Base-by-base conservation (phyloP, 2,329 filamentous ascomycete genomes). In the Huntiella abstrusa region DNA sequence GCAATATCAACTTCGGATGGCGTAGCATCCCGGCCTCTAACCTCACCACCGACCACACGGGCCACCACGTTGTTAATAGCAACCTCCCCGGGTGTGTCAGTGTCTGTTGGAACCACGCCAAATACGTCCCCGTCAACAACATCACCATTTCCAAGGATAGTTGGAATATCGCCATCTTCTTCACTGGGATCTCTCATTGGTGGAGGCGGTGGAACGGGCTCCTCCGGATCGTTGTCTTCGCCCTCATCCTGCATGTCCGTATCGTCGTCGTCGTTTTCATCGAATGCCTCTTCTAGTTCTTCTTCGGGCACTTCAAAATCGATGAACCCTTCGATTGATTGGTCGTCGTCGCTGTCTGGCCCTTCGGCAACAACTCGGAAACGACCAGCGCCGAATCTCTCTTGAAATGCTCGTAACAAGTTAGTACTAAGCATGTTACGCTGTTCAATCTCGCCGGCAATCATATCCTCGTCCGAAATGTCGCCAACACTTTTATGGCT, bases 401-500 rank as follows among this genome's bases (percentile, higher is more conserved):
- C 52, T 42, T 54, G 54, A 46, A 55, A 54, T 12, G 62, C 56
- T 19, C 62, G 57, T 35, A 59, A 51, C 4, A 59, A 53, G 10
- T 62, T 57, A 4, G 62, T 57, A 13, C 68, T 58, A 38, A 65
- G 58, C 13, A 59, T 54, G 43, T 56, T 55, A 34, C 55, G 52
- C 12, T 56, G 50, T 41, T 62, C 58, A 13, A 60, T 56, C n/a
- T 59, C 61, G 19, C 3, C 16, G 19, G 17, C 17, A 41, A 41
- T 41, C 40, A 6, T 19, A 5, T 33, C 41, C 15, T 43, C 41
- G n/a, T 43, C 41, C 7, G 84, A 84, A 53, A 79, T 73, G 57
- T 77, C 73, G 11, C 83, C 85, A 51, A 91, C 78, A 51, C 75
- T 71, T 15, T 77, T 80, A 58, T 96, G 88, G 39, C 71, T 79